Evolutionary conservation across 1,284 basidiomycete species (phyloP).

Genomic region (Leccinum brunneo-olivaceum): DNA sequence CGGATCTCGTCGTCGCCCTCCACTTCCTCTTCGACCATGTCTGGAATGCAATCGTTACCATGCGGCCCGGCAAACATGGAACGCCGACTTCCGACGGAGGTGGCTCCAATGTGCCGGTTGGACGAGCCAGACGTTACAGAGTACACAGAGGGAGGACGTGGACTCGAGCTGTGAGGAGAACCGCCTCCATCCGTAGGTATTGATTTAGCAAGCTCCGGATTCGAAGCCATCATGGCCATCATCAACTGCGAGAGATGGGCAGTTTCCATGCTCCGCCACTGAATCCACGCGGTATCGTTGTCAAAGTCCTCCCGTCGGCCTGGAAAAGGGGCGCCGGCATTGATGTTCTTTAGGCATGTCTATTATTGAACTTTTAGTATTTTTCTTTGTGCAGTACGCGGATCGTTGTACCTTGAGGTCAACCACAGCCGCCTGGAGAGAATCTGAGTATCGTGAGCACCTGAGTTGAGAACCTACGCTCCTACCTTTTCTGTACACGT

Average conservation of each 20-base stretch:
- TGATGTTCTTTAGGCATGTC: constrained; percentile 90
- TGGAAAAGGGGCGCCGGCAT: constrained; percentile 77
- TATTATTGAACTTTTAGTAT: constrained; percentile 13
- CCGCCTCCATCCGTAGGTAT: constrained; percentile 49
- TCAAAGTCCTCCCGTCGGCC: constrained; percentile 84
- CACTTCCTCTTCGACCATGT: constrained; percentile 36
- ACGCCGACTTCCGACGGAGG: constrained; percentile 60
- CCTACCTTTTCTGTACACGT: constrained; percentile 77
- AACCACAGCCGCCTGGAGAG: constrained; percentile 66
- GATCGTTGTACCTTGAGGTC: constrained; percentile 66
- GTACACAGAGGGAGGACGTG: constrained; percentile 55
- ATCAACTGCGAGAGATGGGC: constrained; percentile 83
- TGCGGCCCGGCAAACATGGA: constrained; percentile 39
- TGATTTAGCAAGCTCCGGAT: constrained; percentile 83
- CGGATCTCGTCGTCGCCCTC: constrained; percentile 64
- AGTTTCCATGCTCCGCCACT: constrained; percentile 84
- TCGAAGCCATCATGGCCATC: constrained; percentile 80
- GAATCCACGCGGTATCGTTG: constrained; percentile 72
- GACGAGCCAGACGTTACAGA: constrained; percentile 32
- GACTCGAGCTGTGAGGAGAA: constrained; percentile 34
- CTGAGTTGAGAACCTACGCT: background rate
- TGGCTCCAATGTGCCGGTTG: constrained; percentile 37
- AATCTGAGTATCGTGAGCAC: constrained; percentile 7
- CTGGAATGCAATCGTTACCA: constrained; percentile 32
- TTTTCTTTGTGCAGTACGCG: background rate